Percentiles rank a stretch among this genome's conserved stretches.
These are phyloP conservation scores for Peronospora tabacina DNA, from an alignment of 352 stramenopile genomes.

Conservation along the genomic window DNA sequence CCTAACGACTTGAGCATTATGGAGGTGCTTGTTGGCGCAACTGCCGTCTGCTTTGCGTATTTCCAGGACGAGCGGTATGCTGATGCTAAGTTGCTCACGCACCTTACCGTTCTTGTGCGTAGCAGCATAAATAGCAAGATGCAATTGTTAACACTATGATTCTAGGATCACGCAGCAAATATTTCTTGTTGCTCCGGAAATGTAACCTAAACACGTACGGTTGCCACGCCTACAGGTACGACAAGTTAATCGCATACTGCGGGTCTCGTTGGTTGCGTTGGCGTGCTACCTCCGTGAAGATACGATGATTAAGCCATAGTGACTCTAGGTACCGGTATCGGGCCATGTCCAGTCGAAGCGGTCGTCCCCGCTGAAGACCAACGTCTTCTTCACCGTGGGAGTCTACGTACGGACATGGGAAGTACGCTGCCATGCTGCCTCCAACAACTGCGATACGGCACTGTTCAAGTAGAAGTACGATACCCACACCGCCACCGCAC, in stretches of 20 bases:
- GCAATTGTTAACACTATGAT: not conserved
- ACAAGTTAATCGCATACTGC: constrained; percentile 83
- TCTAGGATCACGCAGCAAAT: not conserved
- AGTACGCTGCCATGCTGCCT: constrained; percentile 81
- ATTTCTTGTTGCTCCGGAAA: constrained; percentile 1
- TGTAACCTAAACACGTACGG: not conserved
- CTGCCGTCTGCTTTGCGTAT: constrained; percentile 65
- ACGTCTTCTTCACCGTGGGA: constrained; percentile 81
- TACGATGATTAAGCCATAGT: constrained; percentile 76
- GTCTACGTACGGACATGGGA: constrained; percentile 81
- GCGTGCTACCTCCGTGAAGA: constrained; percentile 80
- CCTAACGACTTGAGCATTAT: constrained; percentile 10
- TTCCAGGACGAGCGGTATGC: constrained; percentile 76
- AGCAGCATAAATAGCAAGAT: not conserved
- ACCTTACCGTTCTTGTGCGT: constrained; percentile 57
- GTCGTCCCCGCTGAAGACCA: constrained; percentile 66
- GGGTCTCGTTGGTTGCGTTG: constrained; percentile 82
- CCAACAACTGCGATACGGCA: constrained; percentile 78
- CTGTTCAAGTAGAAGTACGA: constrained; percentile 78
- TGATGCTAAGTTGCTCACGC: constrained; percentile 51
- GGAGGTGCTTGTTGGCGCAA: constrained; percentile 46
- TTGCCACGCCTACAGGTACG: constrained; percentile 55
- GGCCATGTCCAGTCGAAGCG: constrained; percentile 64
- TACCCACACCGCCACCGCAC: constrained; percentile 77
- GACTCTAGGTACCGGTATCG: constrained; percentile 72